A percentile compares a stretch with the other conserved stretches of the same genome.
Conservation (phyloP, 2,329 filamentous ascomycete genomes). For the Aspergillus sp. region DNA sequence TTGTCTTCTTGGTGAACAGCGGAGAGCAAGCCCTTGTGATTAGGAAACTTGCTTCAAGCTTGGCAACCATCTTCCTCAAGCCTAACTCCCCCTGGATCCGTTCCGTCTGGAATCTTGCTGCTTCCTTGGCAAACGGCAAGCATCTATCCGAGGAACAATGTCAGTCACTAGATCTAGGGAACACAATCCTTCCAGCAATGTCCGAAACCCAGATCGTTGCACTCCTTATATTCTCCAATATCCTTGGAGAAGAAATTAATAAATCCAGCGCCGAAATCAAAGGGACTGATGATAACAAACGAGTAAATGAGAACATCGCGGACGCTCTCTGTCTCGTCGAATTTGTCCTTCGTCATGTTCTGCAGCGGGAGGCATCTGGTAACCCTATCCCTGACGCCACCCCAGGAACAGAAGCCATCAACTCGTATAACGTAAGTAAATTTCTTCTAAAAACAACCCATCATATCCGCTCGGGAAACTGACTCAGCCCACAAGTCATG, state of each 20-base stretch:
- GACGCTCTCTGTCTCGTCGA: constrained; percentile 33
- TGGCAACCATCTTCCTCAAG: constrained; percentile 40
- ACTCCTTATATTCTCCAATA: constrained; percentile 34
- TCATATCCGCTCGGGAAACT: constrained; percentile 3
- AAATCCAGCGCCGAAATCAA: constrained; percentile 17
- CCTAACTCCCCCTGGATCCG: constrained; percentile 32
- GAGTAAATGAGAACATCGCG: constrained; percentile 22
- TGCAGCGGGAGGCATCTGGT: constrained; percentile 16
- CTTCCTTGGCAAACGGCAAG: constrained; percentile 32
- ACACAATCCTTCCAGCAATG: constrained; percentile 30
- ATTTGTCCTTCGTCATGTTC: constrained; percentile 28
- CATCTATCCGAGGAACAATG: constrained; percentile 30
- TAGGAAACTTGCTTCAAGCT: constrained; percentile 41
- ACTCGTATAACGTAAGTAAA: constrained; percentile 29
- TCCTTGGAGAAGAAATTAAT: constrained; percentile 35
- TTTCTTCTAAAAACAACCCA: neutral
- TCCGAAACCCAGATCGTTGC: constrained; percentile 29
- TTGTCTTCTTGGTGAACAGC: constrained; percentile 33
- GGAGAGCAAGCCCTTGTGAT: constrained; percentile 36
- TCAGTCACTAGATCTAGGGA: constrained; percentile 22
- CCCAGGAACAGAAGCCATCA: constrained; percentile 28
- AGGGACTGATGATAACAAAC: constrained; percentile 8
- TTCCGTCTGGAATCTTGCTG: constrained; percentile 30
- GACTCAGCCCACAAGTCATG: constrained; percentile 21
- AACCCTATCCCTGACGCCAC: constrained; percentile 14